A percentile compares a stretch with the other conserved stretches of the same genome.
These are phyloP conservation scores for Backusella tarrabulga DNA, from an alignment of 192 early-diverging fungal species.

Conservation along the genomic window DNA sequence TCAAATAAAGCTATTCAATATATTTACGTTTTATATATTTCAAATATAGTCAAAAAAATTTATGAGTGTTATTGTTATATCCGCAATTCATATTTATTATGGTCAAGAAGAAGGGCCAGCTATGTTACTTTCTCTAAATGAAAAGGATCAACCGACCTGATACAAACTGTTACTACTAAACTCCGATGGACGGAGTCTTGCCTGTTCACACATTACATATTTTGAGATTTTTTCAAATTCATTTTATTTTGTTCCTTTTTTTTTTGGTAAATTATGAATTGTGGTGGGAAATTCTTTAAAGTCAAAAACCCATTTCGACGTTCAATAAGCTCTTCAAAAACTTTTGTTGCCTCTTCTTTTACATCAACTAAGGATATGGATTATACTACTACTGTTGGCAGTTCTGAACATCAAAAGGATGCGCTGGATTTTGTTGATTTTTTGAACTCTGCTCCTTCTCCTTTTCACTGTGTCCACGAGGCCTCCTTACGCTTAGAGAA, in stretches of 20 bases:
- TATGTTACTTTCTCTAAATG: not conserved
- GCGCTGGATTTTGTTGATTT: constrained; percentile 76
- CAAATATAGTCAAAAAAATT: too few species aligned
- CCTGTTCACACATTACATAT: not conserved
- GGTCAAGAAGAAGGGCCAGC: too few species aligned
- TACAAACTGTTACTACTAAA: not conserved
- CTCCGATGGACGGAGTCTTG: not conserved
- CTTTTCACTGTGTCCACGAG: constrained; percentile 94
- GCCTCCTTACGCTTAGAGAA: constrained; percentile 66
- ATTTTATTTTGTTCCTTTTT: not conserved
- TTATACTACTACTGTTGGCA: not conserved
- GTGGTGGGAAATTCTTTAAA: constrained; percentile 4
- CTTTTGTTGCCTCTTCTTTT: constrained; percentile 14
- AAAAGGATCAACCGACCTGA: not conserved
- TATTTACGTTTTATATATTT: too few species aligned
- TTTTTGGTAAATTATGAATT: not conserved
- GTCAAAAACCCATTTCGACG: not conserved
- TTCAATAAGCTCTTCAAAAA: constrained; percentile 2
- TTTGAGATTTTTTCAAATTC: not conserved
- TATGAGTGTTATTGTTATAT: too few species aligned
- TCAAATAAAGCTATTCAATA: not conserved
- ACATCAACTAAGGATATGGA: constrained; percentile 1
- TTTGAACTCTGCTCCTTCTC: constrained; percentile 91
- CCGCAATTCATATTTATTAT: too few species aligned
- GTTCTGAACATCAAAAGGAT: not conserved